phyloP scores from a whole-genome alignment of 1,284 basidiomycete genomes.

The Fomitiporia mediterranea region DNA sequence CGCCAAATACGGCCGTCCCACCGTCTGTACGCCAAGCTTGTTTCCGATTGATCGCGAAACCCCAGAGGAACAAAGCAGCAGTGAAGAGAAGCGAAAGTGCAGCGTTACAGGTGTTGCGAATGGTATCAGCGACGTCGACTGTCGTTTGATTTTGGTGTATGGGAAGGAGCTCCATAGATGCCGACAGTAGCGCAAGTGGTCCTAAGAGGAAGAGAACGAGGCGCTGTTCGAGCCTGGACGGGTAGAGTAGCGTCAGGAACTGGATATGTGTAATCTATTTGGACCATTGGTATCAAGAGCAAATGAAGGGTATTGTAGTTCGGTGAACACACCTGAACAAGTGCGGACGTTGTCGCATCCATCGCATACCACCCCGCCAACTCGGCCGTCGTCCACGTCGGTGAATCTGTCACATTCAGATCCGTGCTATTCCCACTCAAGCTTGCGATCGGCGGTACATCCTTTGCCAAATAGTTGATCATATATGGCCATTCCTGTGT shows the following conservation, averaged over 20 bases:
- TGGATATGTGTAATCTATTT: constrained; percentile 98
- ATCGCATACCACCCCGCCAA: constrained; percentile 83
- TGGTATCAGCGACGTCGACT: constrained; percentile 64
- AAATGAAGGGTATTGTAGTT: too few relatives aligned
- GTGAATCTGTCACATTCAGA: constrained; percentile 25
- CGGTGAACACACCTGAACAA: constrained; percentile 72
- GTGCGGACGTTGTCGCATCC: constrained; percentile 78
- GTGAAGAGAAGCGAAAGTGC: constrained; percentile 94
- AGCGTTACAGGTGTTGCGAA: constrained; percentile 94
- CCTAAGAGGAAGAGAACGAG: constrained; percentile 87
- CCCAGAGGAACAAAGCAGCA: constrained; percentile 88
- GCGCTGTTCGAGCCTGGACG: constrained; percentile 85
- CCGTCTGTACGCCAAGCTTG: constrained; percentile 95
- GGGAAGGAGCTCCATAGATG: constrained; percentile 81
- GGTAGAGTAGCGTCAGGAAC: constrained; percentile 93
- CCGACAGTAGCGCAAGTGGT: constrained; percentile 83
- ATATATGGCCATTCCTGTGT: constrained; percentile 89
- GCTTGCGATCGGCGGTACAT: constrained; percentile 59
- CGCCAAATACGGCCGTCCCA: constrained; percentile 92
- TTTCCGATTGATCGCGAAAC: constrained; percentile 75
- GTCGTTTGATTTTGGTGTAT: constrained; percentile 49
- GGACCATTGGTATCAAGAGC: too few relatives aligned
- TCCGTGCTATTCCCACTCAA: constrained; percentile 15
- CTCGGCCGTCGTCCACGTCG: constrained; percentile 63
- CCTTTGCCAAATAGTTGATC: constrained; percentile 85